A percentile compares a stretch with the other conserved stretches of the same genome.
These are phyloP conservation scores for Gymnopilus junonius DNA, from an alignment of 768 basidiomycete genomes.

Conservation along the genomic window DNA sequence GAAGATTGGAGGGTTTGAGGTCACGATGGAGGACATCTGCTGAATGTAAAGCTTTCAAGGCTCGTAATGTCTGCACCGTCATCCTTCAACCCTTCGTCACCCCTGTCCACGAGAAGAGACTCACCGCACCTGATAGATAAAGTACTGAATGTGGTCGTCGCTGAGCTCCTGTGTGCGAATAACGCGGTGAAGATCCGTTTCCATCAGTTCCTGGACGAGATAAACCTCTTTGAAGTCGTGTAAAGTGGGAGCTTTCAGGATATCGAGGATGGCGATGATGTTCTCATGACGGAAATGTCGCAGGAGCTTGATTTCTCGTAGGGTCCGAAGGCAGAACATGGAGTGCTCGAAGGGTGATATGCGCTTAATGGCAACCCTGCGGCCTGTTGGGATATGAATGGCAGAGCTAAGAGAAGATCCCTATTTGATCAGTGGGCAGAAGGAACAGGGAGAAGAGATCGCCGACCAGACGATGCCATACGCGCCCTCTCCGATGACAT, in stretches of 20 bases:
- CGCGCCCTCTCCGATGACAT: conserved; percentile 93
- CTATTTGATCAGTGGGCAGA: conserved; percentile 16
- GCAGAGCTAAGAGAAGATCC: conserved; percentile 56
- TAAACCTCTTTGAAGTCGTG: conserved; percentile 84
- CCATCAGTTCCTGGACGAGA: conserved; percentile 73
- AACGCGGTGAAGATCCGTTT: conserved; percentile 95
- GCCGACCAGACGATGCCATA: conserved; percentile 85
- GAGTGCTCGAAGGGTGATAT: conserved; percentile 95
- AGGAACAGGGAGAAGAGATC: conserved; percentile 5
- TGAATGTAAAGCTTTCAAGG: conserved; percentile 92
- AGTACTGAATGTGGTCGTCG: conserved; percentile 97
- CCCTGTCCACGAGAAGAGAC: conserved; percentile 4
- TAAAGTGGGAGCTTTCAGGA: conserved; percentile 75
- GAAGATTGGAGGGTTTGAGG: conserved; percentile 93
- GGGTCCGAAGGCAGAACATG: conserved; percentile 87
- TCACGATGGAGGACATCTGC: conserved; percentile 96
- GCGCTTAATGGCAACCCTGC: conserved; percentile 94
- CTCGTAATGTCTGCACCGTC: conserved; percentile 72
- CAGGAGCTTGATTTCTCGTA: conserved; percentile 91
- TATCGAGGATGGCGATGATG: conserved; percentile 96
- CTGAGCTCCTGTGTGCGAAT: conserved; percentile 93
- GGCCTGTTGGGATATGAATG: conserved; percentile 73
- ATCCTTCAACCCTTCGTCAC: conserved; percentile 7
- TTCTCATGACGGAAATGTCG: conserved; percentile 86
- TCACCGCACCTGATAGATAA: conserved; percentile 84